phyloP scores from a whole-genome alignment of 441 rosid species.

The Jatropha multifida region DNA sequence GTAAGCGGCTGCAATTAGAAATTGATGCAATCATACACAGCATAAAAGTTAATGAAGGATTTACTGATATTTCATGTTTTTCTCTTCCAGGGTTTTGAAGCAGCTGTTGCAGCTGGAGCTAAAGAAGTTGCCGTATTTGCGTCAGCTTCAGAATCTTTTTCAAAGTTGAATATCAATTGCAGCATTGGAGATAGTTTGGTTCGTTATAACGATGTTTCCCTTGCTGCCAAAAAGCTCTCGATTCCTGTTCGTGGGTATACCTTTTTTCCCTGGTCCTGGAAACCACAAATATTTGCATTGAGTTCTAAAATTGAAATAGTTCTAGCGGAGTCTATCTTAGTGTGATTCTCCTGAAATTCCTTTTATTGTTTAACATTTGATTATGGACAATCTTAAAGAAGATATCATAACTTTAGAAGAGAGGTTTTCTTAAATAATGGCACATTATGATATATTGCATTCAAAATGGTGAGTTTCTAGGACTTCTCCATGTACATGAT shows the following conservation, averaged over 20 bases:
- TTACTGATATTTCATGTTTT: slow-evolving; percentile 13
- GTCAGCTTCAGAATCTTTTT: slow-evolving; percentile 94
- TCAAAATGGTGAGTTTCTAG: too few species aligned
- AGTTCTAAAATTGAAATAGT: background rate
- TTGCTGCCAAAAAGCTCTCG: slow-evolving; percentile 68
- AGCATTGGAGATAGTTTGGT: slow-evolving; percentile 87
- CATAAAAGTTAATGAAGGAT: background rate
- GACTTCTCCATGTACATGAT: too few species aligned
- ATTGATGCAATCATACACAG: background rate
- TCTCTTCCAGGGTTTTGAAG: slow-evolving; percentile 78
- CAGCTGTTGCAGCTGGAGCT: slow-evolving; percentile 92
- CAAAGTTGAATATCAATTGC: slow-evolving; percentile 88
- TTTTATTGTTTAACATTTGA: too few species aligned
- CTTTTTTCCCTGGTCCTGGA: slow-evolving; percentile 1
- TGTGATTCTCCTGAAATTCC: too few species aligned
- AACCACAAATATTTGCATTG: background rate
- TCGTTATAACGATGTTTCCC: slow-evolving; percentile 67
- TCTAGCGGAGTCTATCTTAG: background rate
- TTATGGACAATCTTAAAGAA: too few species aligned
- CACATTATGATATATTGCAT: too few species aligned
- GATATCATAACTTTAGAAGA: too few species aligned
- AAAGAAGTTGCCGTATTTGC: slow-evolving; percentile 95
- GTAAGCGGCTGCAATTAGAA: slow-evolving; percentile 36
- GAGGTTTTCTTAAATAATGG: too few species aligned
- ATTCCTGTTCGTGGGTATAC: slow-evolving; percentile 88